Base-by-base conservation (phyloP, 306 rosid genomes). In the Carpinus viminea region DNA sequence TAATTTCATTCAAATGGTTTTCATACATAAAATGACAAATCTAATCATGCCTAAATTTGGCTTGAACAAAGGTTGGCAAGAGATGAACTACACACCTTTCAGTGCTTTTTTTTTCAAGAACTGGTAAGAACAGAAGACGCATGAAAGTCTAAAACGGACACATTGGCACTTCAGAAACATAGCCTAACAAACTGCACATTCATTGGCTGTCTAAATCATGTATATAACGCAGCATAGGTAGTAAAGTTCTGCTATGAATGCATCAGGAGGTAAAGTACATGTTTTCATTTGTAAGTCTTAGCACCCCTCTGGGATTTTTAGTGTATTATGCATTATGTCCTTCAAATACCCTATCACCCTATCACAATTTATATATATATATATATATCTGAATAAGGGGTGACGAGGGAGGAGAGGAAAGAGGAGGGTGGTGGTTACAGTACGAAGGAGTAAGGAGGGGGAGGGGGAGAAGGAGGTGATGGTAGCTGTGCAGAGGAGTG, bases 81-180 rank as follows among this genome's bases (percentile, higher is more conserved):
- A 28, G 12, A 13, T 57, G 5, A 24, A 16, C 18, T 12, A 20
- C 11, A 24, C 31, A 15, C 4, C 41, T 48, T 50, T 56, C 21
- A 20, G 4, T 3, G 4, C 60, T 51, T 51, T 34, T 10, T 13
- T 38, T 52, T 68, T 12, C 12, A 28, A 68, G 2, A 31, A 34
- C 34, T 46, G 21, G 50, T 5, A 31, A 7, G 65, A 31, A 48
- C 8, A 31, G 53, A 18, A 48, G 36, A 15, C 61, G 0, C 12
- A 62, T 46, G 26, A 15, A 64, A 11, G 21, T 21, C 43, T 15
- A 65, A 34, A n/a, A 43, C 34, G 24, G 26, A 76, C 5, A 52
- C 36, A 47, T 17, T 70, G 75, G 76, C 21, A 57, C 64, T 57
- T 20, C 48, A 56, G 59, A 70, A 78, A n/a, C 21, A 47, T 52